Percentiles rank a stretch among this genome's conserved stretches.
phyloP scores from a whole-genome alignment of 2,329 filamentous ascomycete species.

The Fusarium austroafricanum region DNA sequence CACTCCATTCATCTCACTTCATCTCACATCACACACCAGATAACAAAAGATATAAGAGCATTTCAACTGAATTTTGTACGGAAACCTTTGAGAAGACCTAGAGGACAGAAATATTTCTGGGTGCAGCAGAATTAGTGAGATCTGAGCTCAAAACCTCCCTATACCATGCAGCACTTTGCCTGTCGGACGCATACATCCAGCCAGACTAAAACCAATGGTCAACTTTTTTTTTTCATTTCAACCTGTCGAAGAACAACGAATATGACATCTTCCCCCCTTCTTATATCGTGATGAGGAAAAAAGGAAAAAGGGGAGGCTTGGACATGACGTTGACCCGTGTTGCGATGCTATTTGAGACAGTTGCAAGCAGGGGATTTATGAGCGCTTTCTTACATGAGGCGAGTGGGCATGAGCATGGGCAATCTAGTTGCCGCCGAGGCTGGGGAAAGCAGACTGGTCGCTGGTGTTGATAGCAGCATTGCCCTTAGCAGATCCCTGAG shows the following conservation, averaged over 20 bases:
- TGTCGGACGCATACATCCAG: conserved; percentile 34
- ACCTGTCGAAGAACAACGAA: conserved; percentile 50
- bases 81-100: conserved; percentile 49
- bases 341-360: conserved; percentile 26
- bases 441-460: conserved; percentile 70
- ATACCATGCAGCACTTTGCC: conserved; percentile 34
- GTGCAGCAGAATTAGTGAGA: conserved; percentile 45
- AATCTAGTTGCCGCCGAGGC: conserved; percentile 66
- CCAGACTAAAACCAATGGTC: conserved; percentile 47
- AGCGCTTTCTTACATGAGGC: conserved; percentile 27
- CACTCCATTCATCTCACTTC: neutral
- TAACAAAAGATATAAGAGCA: conserved; percentile 31
- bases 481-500: conserved; percentile 49
- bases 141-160: conserved; percentile 38
- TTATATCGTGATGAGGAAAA: conserved; percentile 23
- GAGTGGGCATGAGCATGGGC: conserved; percentile 28
- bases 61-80: conserved; percentile 49
- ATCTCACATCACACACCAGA: neutral
- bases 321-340: conserved; percentile 43
- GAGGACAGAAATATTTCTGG: conserved; percentile 45
- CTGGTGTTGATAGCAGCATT: conserved; percentile 62
- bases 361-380: conserved; percentile 29
- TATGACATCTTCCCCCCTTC: conserved; percentile 36
- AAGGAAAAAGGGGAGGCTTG: conserved; percentile 21
- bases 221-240: conserved; percentile 47